These are phyloP conservation scores for Pichia sp. DNA, from an alignment of 1,139 yeast genomes.

Conservation along the genomic window DNA sequence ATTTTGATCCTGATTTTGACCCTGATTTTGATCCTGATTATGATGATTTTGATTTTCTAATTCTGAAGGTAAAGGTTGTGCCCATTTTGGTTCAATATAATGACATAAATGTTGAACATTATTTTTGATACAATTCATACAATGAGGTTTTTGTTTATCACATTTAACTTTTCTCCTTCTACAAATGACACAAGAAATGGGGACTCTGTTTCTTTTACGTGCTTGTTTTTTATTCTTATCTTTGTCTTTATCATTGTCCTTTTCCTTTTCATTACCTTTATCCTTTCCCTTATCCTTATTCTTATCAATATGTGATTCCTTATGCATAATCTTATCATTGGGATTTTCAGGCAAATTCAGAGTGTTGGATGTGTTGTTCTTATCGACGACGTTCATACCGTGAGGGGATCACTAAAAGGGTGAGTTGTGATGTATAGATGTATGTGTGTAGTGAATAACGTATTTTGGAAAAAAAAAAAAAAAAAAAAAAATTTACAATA, in stretches of 20 bases:
- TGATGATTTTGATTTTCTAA: neutral
- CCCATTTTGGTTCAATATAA: conserved; percentile 59
- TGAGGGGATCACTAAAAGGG: too few species aligned
- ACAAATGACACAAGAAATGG: conserved; percentile 44
- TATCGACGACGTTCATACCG: too few species aligned
- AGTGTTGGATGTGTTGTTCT: too few species aligned
- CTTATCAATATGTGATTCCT: too few species aligned
- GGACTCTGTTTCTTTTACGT: conserved; percentile 40
- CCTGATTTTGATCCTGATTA: conserved; percentile 5
- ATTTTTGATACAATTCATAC: conserved; percentile 66
- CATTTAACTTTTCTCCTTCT: conserved; percentile 48
- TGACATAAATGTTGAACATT: conserved; percentile 70
- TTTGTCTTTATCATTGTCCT: neutral
- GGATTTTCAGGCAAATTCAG: too few species aligned
- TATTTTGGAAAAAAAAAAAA: too few species aligned
- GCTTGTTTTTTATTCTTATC: conserved; percentile 17
- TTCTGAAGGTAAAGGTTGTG: conserved; percentile 28
- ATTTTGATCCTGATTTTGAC: neutral
- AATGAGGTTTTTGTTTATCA: conserved; percentile 62
- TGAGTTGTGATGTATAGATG: too few species aligned
- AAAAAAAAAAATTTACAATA: too few species aligned
- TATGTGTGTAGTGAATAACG: too few species aligned
- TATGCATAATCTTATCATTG: too few species aligned
- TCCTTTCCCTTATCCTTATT: too few species aligned
- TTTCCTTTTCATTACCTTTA: too few species aligned